Evolutionary conservation across 2,329 filamentous ascomycete species (phyloP), one percentile per base, ranked within the genome.

Genomic region (Pseudomassariella vexata): DNA sequence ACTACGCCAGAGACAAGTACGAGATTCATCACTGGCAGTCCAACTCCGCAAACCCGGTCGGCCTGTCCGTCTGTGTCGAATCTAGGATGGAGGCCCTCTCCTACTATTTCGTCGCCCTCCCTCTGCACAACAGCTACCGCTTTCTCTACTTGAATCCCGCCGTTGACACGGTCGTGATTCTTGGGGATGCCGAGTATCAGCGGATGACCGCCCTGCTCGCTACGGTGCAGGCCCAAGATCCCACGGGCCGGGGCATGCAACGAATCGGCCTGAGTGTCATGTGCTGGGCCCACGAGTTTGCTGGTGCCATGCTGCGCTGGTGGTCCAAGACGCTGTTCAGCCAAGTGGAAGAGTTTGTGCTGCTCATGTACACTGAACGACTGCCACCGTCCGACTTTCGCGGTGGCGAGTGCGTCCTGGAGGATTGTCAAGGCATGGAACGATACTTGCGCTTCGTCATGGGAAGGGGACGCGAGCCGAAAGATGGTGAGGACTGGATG

Each of bases 81-180:
- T 40, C 55, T 9, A 56, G 57, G 32, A 32, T 35, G 6, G 35
- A 50, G 10, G 57, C 57, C 16, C 46, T 52, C 24, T 27, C 34
- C 20, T 59, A 55, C 41, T 60, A 56, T 41, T 44, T 47, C n/a
- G 46, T 55, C 31, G 35, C 41, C 12, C 40, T 59, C 12, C 30
- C 56, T 41, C 12, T 37, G 5, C 30, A 30, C 2, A 30, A 37
- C 15, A 22, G 38, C 29, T 39, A 43, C 29, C 36, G 37, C 28
- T 30, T 38, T 23, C 41, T 61, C 11, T 54, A 57, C 32, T 28
- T 60, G 9, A 45, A 53, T 21, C 55, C 53, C 6, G 36, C 39
- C 16, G 14, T 35, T 28, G 57, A 61, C 38, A 51, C 49, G 10
- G 44, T 60, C 6, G 50, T 46, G 5, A 18, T 60, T 35, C 42